A percentile compares a stretch with the other conserved stretches of the same genome.
phyloP scores from a whole-genome alignment of 768 basidiomycete species.

The Agrocybe chaxingu region DNA sequence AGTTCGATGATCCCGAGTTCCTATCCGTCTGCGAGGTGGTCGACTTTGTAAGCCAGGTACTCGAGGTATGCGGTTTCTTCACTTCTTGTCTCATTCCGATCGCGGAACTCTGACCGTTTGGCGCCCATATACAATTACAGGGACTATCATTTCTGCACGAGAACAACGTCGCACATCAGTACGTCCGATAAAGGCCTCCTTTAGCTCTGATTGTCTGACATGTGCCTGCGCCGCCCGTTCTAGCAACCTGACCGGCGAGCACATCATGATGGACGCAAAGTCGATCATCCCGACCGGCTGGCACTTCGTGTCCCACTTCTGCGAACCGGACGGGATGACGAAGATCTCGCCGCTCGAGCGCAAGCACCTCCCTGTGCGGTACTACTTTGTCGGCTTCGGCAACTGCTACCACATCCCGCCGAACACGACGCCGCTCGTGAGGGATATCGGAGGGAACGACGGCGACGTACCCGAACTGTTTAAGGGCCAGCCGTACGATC shows the following conservation, averaged over 20 bases:
- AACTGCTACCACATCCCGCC: slow-evolving; percentile 19
- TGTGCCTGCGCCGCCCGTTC: background rate
- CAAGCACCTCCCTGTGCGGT: slow-evolving; percentile 32
- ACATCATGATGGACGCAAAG: slow-evolving; percentile 37
- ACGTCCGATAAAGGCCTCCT: slow-evolving; percentile 5
- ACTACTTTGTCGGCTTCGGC: slow-evolving; percentile 37
- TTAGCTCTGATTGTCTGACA: background rate
- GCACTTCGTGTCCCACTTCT: slow-evolving; percentile 29
- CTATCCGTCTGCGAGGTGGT: slow-evolving; percentile 22
- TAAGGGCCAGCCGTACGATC: slow-evolving; percentile 20
- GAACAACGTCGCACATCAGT: slow-evolving; percentile 30
- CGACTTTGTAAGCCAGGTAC: slow-evolving; percentile 28
- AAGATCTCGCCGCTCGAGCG: slow-evolving; percentile 24
- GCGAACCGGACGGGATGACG: slow-evolving; percentile 26
- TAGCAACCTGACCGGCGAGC: slow-evolving; percentile 27
- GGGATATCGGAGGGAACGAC: slow-evolving; percentile 21
- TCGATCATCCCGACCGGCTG: slow-evolving; percentile 28
- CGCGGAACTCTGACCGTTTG: background rate
- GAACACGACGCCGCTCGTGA: slow-evolving; percentile 14
- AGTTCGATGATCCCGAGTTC: slow-evolving; percentile 32
- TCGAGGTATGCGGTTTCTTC: slow-evolving; percentile 17
- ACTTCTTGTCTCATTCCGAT: background rate
- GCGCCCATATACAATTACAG: slow-evolving; percentile 16
- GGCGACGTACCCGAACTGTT: slow-evolving; percentile 22
- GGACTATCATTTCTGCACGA: slow-evolving; percentile 28